Evolutionary conservation across 2,329 filamentous ascomycete species (phyloP), one percentile per base, ranked within the genome.

Genomic region (Calonectria ilicicola): DNA sequence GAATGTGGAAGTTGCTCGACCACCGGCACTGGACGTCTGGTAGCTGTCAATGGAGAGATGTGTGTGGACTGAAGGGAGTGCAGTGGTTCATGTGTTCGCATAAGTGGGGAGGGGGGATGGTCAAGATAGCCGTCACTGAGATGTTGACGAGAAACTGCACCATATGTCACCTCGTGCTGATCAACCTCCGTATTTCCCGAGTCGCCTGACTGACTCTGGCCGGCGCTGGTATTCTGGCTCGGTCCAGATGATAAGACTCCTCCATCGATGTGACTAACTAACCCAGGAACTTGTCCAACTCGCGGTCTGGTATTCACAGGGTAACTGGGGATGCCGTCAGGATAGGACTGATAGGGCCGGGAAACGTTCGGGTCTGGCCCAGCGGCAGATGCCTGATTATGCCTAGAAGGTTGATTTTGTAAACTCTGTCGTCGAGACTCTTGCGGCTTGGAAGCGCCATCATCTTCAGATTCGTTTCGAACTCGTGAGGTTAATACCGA

Each of bases 31-130:
- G 68, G 75, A 56, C 75, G 75, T 83, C 86, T 74, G 83, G 86
- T 83, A 80, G 85, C 83, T 77, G 89, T 85, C 84, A 93, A 81
- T 75, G 89, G 86, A 82, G 93, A 88, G 75, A 91, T 91, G 80
- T 94, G 93, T 62, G 92, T 91, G 66, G 94, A 93, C 46, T 65
- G 94, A 65, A 94, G 94, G 80, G 93, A 85, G 49, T 93, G 93
- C 42, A 92, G 92, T 64, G 92, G 90, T 78, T 96, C 92, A 81
- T 95, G 93, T 77, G 92, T 92, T 80, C 92, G 91, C 78, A 96
- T 88, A 70, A 96, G 86, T 65, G 92, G 91, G 74, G 93, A 89
- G 65, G 90, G 84, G 76, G 82, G 86, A 77, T 79, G 82, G 60
- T 82, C 80, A 74, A 78, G 72, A 64, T 82, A 79, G 19, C 77